Conservation (phyloP, 108 stramenopile species). For the Cafeteria roenbergensis region DNA sequence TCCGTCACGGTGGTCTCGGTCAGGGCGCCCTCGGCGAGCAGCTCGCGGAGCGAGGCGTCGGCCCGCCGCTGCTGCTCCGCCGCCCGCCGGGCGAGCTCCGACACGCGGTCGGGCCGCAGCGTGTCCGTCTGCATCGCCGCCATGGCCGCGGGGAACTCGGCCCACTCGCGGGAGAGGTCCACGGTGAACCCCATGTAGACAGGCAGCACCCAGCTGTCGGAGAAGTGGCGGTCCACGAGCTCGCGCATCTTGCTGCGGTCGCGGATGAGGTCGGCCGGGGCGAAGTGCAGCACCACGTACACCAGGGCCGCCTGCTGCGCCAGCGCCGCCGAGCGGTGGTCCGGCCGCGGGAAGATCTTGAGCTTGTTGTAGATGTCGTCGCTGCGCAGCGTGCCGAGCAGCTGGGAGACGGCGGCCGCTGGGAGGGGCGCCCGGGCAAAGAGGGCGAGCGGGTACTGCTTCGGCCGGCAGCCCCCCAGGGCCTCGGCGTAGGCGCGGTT, state of each 20-base stretch:
- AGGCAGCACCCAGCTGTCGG: conserved; percentile 55
- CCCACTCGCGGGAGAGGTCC: conserved; percentile 50
- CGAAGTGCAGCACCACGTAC: conserved; percentile 49
- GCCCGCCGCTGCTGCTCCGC: not conserved
- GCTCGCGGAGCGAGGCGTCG: conserved; percentile 28
- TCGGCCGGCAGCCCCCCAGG: too few species aligned
- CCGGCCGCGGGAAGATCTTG: conserved; percentile 41
- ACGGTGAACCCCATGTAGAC: conserved; percentile 41
- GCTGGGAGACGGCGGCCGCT: conserved; percentile 21
- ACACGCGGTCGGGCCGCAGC: too few species aligned
- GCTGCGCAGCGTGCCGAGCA: conserved; percentile 37
- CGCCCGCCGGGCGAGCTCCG: not conserved
- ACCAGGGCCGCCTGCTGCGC: conserved; percentile 51
- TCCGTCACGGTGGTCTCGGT: conserved; percentile 44
- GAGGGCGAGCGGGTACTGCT: conserved; percentile 17
- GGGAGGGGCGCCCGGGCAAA: conserved; percentile 38
- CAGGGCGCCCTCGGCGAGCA: conserved; percentile 26
- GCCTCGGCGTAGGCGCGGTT: conserved; percentile 29
- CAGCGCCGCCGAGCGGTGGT: conserved; percentile 45
- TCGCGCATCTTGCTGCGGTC: conserved; percentile 40
- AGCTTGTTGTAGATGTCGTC: conserved; percentile 50
- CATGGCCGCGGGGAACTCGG: conserved; percentile 34
- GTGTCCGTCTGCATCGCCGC: conserved; percentile 31
- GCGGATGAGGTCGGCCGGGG: conserved; percentile 29
- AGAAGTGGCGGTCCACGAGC: conserved; percentile 48